phyloP scores from a whole-genome alignment of 2,329 filamentous ascomycete genomes.

The Fusarium dimerum region DNA sequence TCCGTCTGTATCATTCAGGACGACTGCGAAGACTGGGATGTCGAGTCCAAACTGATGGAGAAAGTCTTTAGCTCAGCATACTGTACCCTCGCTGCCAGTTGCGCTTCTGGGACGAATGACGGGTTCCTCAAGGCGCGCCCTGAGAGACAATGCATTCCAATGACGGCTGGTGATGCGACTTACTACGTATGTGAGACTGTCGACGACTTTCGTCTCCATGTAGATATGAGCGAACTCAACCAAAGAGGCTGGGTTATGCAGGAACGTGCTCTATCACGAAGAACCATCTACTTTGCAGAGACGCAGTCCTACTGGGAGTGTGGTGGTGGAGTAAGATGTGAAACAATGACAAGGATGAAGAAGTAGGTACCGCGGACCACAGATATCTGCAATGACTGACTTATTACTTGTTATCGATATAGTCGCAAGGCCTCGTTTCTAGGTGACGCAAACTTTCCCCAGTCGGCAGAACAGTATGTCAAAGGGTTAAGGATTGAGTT shows the following conservation, averaged over 20 bases:
- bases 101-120: background rate
- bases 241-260: conserved; percentile 6
- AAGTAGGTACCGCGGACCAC: background rate
- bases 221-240: background rate
- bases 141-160: background rate
- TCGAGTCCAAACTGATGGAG: conserved; percentile 9
- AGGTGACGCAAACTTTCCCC: conserved; percentile 8
- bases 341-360: conserved; percentile 3
- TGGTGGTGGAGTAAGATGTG: conserved; percentile 4
- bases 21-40: conserved; percentile 6
- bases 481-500: background rate
- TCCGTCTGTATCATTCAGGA: conserved; percentile 17
- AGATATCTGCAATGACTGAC: background rate
- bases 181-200: background rate
- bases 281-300: conserved; percentile 1
- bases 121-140: conserved; percentile 1
- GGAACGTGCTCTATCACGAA: conserved; percentile 5
- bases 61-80: conserved; percentile 10
- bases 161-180: background rate
- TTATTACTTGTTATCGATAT: background rate
- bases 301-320: conserved; percentile 9
- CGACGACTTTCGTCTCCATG: conserved; percentile 5
- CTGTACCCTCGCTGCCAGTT: conserved; percentile 18
- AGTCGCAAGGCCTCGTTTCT: conserved; percentile 6
- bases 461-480: conserved; percentile 1